A percentile compares a stretch with the other conserved stretches of the same genome.
phyloP scores from a whole-genome alignment of 164 flowering plant genomes.

The Chimonanthus praecox region DNA sequence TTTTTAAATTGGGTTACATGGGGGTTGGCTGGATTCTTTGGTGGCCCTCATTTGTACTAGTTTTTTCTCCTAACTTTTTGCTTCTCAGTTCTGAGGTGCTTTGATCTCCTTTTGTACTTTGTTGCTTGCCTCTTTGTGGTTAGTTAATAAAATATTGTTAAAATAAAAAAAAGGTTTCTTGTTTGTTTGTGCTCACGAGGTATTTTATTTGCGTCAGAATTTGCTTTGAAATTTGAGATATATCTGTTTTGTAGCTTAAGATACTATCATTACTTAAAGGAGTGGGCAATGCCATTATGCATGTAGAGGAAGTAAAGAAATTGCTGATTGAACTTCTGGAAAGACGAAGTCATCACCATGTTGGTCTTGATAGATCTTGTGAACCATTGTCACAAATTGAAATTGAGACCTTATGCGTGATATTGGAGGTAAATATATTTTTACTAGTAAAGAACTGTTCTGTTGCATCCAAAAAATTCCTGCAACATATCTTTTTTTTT shows the following conservation, averaged over 20 bases:
- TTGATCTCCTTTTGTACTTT: too few species aligned
- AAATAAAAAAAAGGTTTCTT: too few species aligned
- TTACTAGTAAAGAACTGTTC: not conserved
- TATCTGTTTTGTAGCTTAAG: conserved; percentile 44
- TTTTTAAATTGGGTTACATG: too few species aligned
- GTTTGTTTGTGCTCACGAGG: too few species aligned
- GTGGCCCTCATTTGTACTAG: too few species aligned
- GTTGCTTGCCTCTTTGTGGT: too few species aligned
- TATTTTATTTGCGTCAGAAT: too few species aligned
- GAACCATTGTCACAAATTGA: conserved; percentile 48
- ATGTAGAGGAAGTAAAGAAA: conserved; percentile 34
- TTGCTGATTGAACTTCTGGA: conserved; percentile 56
- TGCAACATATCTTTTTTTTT: not conserved
- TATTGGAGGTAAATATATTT: conserved; percentile 54
- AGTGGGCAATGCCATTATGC: conserved; percentile 41
- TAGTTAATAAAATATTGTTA: too few species aligned
- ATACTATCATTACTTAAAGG: conserved; percentile 64
- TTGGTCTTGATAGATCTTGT: conserved; percentile 26
- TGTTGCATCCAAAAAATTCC: not conserved
- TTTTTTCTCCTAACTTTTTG: too few species aligned
- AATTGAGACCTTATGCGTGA: conserved; percentile 50
- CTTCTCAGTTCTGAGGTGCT: too few species aligned
- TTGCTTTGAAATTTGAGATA: too few species aligned
- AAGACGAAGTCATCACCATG: conserved; percentile 31
- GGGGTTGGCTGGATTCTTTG: too few species aligned